Percentiles rank a stretch among this genome's conserved stretches.
phyloP scores from a whole-genome alignment of 345 rosid species.

The Camelina neglecta region DNA sequence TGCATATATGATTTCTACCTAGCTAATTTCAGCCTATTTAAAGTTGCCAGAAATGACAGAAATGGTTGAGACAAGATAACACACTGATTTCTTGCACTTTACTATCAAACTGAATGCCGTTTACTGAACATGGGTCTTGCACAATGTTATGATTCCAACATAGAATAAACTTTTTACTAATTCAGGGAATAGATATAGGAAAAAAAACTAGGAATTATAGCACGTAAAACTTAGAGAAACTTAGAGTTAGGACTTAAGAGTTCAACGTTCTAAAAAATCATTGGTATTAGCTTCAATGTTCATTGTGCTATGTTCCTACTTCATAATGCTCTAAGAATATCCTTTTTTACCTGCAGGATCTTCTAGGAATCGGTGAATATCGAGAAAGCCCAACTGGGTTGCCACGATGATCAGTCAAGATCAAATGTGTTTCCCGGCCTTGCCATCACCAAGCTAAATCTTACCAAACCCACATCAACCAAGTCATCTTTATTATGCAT shows the following conservation, averaged over 20 bases:
- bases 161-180: neutral
- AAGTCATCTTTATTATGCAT: slow-evolving; percentile 1
- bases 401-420: slow-evolving; percentile 43
- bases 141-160: slow-evolving; percentile 15
- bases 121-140: slow-evolving; percentile 1
- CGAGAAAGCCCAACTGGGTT: slow-evolving; percentile 56
- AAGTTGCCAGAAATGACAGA: neutral
- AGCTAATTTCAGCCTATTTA: neutral
- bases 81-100: slow-evolving; percentile 6
- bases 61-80: slow-evolving; percentile 1
- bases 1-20: neutral
- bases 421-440: slow-evolving; percentile 30
- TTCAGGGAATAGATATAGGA: neutral
- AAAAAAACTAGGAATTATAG: neutral
- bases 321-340: slow-evolving; percentile 8
- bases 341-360: slow-evolving; percentile 53
- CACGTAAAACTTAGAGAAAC: neutral
- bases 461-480: slow-evolving; percentile 1
- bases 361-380: slow-evolving; percentile 82
- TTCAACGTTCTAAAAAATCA: neutral
- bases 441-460: slow-evolving; percentile 33
- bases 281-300: neutral
- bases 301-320: slow-evolving; percentile 11
- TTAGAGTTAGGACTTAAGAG: neutral
- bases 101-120: slow-evolving; percentile 13